Evolutionary conservation across 177 flowering plant genomes (phyloP), one percentile per base, ranked within the genome.

Genomic region (Vitis hybrid): DNA sequence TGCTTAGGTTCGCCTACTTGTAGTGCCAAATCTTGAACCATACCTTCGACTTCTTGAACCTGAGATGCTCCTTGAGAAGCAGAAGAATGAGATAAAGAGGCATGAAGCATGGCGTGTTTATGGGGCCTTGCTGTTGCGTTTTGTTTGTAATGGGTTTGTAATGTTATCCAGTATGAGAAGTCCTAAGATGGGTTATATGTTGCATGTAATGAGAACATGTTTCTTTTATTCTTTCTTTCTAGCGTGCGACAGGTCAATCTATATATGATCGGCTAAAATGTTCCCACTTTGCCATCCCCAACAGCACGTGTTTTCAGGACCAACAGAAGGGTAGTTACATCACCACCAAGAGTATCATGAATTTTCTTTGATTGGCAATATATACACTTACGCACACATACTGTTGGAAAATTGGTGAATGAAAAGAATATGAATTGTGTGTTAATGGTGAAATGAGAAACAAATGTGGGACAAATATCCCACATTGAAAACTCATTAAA

Each of bases 91-190:
- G 78, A 76, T 87, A 79, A 95, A 91, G 87, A 90, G 97, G 81
- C 81, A 85, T 76, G 99, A 95, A 87, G 99, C 99, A 50, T 95
- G 97, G 97, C 88, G 86, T 60, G 97, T 93, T 41, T 91, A 93
- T 82, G 99, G 97, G 15, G 92, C 97, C 69, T 76, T 93, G 69
- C 77, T 89, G 91, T 96, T 95, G 58, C 82, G 88, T 70, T 70
- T 32, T 32, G 41, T 32, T 32, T 5, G 21, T 32, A 32, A 32
- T 32, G 51, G 55, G 48, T 18, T 59, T 62, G 7, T 35, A 11
- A 55, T 35, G 27, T 53, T 55, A 32, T 4, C 12, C 1, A 24
- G 13, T 15, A 8, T 59, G 5, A 35, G 17, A 21, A 30, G 3
- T 35, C 59, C 64, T 24, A 41, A 4, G 49, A 61, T 54, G 60